Percentiles rank a stretch among this genome's conserved stretches.
Conservation (phyloP, 192 early-diverging fungal species). For the Coemansia sp. region DNA sequence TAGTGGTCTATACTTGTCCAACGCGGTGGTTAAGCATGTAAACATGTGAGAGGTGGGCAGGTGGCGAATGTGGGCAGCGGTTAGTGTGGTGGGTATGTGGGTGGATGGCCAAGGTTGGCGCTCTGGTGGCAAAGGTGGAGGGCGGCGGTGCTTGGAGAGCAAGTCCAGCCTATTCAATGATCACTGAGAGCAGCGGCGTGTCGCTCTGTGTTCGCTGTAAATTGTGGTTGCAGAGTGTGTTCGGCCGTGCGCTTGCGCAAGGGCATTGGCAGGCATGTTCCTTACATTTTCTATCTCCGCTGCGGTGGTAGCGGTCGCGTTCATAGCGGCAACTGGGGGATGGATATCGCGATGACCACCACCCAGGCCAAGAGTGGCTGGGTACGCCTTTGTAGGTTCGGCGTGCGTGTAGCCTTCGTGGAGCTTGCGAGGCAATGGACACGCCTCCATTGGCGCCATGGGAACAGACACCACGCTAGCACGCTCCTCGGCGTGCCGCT, state of each 20-base stretch:
- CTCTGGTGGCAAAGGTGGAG: slow-evolving; percentile 6
- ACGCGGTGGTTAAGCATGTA: not conserved
- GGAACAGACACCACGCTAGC: not conserved
- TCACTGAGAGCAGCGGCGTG: slow-evolving; percentile 23
- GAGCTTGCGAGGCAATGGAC: not conserved
- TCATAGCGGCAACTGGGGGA: not conserved
- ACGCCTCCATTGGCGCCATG: not conserved
- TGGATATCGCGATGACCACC: slow-evolving; percentile 6
- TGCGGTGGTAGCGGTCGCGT: not conserved
- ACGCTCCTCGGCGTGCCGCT: not conserved
- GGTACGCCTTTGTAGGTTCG: slow-evolving; percentile 29
- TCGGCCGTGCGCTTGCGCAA: slow-evolving; percentile 25
- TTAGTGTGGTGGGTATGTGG: not conserved
- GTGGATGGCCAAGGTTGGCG: not conserved
- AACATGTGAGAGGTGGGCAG: not conserved
- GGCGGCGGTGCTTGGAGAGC: not conserved
- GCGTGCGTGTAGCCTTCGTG: not conserved
- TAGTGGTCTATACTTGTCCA: slow-evolving; percentile 3
- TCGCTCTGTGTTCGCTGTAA: slow-evolving; percentile 7
- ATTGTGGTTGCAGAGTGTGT: slow-evolving; percentile 40
- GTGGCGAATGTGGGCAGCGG: not conserved
- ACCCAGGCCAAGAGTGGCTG: slow-evolving; percentile 38
- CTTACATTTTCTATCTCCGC: slow-evolving; percentile 37
- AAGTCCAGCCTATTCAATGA: not conserved
- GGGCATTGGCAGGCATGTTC: slow-evolving; percentile 11